phyloP scores from a whole-genome alignment of 1,139 yeast species.

The Nakaseomyces sp. region DNA sequence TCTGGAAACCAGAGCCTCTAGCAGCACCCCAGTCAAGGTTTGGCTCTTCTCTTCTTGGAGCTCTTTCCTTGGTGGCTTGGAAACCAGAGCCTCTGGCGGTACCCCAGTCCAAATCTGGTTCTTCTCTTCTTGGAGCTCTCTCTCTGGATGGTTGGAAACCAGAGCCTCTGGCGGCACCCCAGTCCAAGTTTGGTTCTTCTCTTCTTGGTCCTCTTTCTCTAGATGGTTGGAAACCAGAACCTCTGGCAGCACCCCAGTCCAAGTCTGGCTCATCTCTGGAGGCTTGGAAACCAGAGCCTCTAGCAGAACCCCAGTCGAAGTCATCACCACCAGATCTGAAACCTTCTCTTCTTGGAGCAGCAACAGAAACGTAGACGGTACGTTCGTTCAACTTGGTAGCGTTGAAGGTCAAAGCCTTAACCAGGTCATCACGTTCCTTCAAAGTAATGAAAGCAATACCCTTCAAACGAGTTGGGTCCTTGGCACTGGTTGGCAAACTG shows the following conservation, averaged over 20 bases:
- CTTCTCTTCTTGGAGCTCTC: conserved; percentile 27
- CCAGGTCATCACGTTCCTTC: conserved; percentile 54
- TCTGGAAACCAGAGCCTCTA: conserved; percentile 12
- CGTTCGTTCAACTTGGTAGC: conserved; percentile 64
- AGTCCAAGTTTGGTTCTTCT: conserved; percentile 20
- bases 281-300: conserved; percentile 28
- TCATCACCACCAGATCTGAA: conserved; percentile 37
- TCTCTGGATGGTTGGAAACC: conserved; percentile 14
- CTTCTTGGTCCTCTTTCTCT: conserved; percentile 11
- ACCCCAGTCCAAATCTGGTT: conserved; percentile 35
- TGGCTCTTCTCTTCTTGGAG: conserved; percentile 29
- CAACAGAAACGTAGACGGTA: conserved; percentile 75
- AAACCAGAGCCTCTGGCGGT: conserved; percentile 36
- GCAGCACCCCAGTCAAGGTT: conserved; percentile 24
- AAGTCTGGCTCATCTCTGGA: conserved; percentile 12
- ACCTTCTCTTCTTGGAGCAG: conserved; percentile 67
- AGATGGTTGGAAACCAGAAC: conserved; percentile 24
- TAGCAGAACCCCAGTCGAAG: conserved; percentile 32
- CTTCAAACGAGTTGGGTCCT: conserved; percentile 53
- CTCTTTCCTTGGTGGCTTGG: conserved; percentile 27
- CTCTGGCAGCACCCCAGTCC: conserved; percentile 37
- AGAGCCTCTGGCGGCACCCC: conserved; percentile 36
- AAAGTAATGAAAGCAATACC: conserved; percentile 89
- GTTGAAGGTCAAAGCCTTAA: conserved; percentile 58
- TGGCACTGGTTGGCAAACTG: conserved; percentile 59